Percentiles rank a stretch among this genome's conserved stretches.
phyloP scores from a whole-genome alignment of 2,329 filamentous ascomycete genomes.

The Apiospora sp. region DNA sequence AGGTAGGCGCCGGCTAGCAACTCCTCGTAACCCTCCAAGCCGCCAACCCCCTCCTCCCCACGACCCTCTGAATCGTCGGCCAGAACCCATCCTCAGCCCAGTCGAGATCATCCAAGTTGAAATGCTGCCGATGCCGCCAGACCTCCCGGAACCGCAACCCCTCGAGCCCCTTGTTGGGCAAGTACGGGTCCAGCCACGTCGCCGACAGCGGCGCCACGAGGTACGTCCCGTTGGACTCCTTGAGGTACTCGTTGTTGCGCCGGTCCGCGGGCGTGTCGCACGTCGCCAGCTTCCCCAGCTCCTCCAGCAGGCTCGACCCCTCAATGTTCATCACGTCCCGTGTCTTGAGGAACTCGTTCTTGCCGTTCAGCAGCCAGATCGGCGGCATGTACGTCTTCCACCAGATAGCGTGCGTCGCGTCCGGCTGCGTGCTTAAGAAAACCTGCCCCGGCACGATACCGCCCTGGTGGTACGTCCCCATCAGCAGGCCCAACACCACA shows the following conservation, averaged over 20 bases:
- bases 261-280: constrained; percentile 68
- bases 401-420: constrained; percentile 77
- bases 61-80: constrained; percentile 72
- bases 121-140: constrained; percentile 72
- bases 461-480: constrained; percentile 85
- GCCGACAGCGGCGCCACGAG: constrained; percentile 79
- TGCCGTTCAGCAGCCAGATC: constrained; percentile 80
- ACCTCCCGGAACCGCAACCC: constrained; percentile 72
- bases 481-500: constrained; percentile 69
- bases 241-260: constrained; percentile 63
- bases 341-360: constrained; percentile 75
- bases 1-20: constrained; percentile 44
- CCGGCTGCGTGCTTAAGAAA: constrained; percentile 74
- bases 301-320: constrained; percentile 64
- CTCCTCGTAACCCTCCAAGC: constrained; percentile 73
- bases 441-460: constrained; percentile 79
- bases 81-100: constrained; percentile 80
- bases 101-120: constrained; percentile 83
- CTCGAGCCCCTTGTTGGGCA: constrained; percentile 64
- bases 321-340: constrained; percentile 78
- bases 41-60: constrained; percentile 68
- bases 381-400: constrained; percentile 89
- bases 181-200: constrained; percentile 71
- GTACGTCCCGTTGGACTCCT: constrained; percentile 70
- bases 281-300: constrained; percentile 66